Evolutionary conservation across 495 filamentous ascomycete genomes (phyloP).

Genomic region (Talaromyces wortmannii): DNA sequence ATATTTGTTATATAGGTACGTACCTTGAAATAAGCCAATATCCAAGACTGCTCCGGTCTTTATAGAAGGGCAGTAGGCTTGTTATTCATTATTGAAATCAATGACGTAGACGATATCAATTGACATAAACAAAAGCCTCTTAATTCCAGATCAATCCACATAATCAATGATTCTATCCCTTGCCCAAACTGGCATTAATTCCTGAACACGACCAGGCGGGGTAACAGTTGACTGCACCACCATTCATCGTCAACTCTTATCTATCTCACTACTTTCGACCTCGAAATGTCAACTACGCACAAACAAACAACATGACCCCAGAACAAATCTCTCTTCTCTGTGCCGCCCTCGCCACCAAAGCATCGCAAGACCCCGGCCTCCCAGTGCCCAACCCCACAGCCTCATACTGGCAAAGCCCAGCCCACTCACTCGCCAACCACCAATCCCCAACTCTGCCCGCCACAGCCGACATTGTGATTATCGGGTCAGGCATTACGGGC

Average conservation of each 20-base stretch:
- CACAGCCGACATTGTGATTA: conserved; percentile 47
- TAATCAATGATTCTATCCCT: no score
- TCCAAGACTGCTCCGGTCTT: no score
- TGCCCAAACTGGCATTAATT: no score
- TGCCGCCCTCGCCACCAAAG: background rate
- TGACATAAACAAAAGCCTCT: no score
- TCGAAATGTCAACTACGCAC: background rate
- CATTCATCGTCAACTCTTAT: background rate
- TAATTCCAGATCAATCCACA: no score
- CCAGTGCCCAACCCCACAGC: conserved; percentile 49
- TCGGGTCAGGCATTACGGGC: conserved; percentile 67
- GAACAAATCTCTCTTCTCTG: background rate
- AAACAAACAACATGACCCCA: background rate
- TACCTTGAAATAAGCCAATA: no score
- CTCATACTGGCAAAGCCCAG: conserved; percentile 62
- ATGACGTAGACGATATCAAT: no score
- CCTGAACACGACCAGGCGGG: no score
- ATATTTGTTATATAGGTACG: no score
- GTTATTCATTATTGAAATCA: no score
- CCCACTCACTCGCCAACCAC: conserved; percentile 42
- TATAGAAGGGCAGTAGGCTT: no score
- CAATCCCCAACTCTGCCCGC: conserved; percentile 34
- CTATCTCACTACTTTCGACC: background rate
- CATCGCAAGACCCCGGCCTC: conserved; percentile 12
- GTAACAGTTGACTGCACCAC: no score